These are phyloP conservation scores for Pythium biforme DNA, from an alignment of 352 stramenopile genomes.

Conservation along the genomic window DNA sequence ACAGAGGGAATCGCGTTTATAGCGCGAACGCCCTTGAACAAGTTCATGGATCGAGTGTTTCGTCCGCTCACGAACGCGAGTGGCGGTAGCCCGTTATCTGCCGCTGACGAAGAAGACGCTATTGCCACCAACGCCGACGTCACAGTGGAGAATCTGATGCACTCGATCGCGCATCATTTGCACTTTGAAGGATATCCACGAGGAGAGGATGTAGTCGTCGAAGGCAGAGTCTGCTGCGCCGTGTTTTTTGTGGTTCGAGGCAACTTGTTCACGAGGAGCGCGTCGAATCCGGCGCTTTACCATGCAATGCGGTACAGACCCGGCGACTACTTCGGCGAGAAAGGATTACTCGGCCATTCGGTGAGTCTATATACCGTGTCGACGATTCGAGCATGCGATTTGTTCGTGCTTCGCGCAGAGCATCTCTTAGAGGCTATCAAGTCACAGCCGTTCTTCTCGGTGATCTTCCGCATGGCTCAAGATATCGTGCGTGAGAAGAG, in stretches of 20 bases:
- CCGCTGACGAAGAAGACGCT: slow-evolving; percentile 6
- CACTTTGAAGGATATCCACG: slow-evolving; percentile 64
- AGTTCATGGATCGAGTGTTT: slow-evolving; percentile 48
- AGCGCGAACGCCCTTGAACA: slow-evolving; percentile 39
- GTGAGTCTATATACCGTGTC: slow-evolving; percentile 38
- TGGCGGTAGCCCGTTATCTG: too few relatives aligned
- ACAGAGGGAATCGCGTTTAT: slow-evolving; percentile 51
- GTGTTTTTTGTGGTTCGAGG: slow-evolving; percentile 74
- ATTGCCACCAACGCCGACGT: slow-evolving; percentile 20
- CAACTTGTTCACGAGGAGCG: slow-evolving; percentile 53
- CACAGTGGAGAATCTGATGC: slow-evolving; percentile 24
- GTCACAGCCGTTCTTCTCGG: slow-evolving; percentile 40
- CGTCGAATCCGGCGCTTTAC: slow-evolving; percentile 52
- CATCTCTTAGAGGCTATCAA: slow-evolving; percentile 41
- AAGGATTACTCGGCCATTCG: slow-evolving; percentile 53
- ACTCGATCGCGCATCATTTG: slow-evolving; percentile 44
- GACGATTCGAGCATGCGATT: slow-evolving; percentile 28
- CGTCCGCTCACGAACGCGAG: slow-evolving; percentile 29
- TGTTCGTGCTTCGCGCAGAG: slow-evolving; percentile 49
- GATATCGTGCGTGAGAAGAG: slow-evolving; percentile 40
- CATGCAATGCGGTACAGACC: slow-evolving; percentile 43
- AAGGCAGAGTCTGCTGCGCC: slow-evolving; percentile 44
- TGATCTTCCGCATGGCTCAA: slow-evolving; percentile 42
- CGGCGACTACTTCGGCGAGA: slow-evolving; percentile 66
- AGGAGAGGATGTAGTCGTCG: slow-evolving; percentile 54